A percentile compares a stretch with the other conserved stretches of the same genome.
Evolutionary conservation across 164 flowering plant genomes (phyloP).

Genomic region (Paratinospora sagittata): DNA sequence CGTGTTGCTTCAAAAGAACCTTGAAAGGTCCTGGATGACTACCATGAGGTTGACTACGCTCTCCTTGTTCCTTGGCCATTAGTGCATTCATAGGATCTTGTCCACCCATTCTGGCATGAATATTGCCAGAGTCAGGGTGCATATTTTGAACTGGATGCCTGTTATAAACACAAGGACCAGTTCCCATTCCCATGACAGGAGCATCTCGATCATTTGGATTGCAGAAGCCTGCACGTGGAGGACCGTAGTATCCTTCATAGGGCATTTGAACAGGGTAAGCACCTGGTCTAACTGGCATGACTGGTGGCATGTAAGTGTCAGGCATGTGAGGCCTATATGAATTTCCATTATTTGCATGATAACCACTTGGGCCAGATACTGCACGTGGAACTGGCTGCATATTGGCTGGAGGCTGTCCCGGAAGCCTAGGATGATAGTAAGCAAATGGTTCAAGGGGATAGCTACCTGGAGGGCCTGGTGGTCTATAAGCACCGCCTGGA

Average conservation of each 20-base stretch:
- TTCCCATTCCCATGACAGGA: constrained; percentile 51
- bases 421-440: constrained; percentile 65
- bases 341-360: constrained; percentile 58
- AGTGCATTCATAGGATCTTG: constrained; percentile 31
- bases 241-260: constrained; percentile 78
- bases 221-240: constrained; percentile 58
- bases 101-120: constrained; percentile 44
- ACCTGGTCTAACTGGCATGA: constrained; percentile 77
- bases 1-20: constrained; percentile 62
- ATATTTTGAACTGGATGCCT: constrained; percentile 41
- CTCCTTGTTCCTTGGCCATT: constrained; percentile 40
- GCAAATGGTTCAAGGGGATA: constrained; percentile 78
- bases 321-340: constrained; percentile 59
- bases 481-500: constrained; percentile 63
- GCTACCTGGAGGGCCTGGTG: constrained; percentile 58
- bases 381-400: constrained; percentile 57
- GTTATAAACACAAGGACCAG: constrained; percentile 54
- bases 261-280: constrained; percentile 70
- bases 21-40: constrained; percentile 42
- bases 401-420: constrained; percentile 46
- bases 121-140: constrained; percentile 39
- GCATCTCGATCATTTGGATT: constrained; percentile 57
- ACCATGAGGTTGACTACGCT: constrained; percentile 38
- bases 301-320: constrained; percentile 67
- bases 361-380: constrained; percentile 57